phyloP scores from a whole-genome alignment of 2,329 filamentous ascomycete species.

The Aspergillus phoenicis region DNA sequence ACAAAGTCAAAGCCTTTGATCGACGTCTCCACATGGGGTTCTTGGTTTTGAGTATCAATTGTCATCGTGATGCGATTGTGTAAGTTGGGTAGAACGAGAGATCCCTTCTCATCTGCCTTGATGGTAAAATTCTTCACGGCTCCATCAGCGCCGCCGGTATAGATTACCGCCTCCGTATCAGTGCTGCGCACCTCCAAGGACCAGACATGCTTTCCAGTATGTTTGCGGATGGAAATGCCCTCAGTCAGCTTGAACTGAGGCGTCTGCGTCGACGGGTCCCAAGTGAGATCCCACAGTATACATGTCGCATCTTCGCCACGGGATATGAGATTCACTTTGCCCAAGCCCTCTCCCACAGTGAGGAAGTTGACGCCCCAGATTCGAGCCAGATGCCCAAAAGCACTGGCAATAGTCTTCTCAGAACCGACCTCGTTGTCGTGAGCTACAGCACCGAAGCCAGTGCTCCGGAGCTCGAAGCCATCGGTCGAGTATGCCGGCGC shows the following conservation, averaged over 20 bases:
- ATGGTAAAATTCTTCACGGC: slow-evolving; percentile 49
- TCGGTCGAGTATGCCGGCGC: slow-evolving; percentile 41
- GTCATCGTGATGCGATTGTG: slow-evolving; percentile 17
- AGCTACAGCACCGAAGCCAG: slow-evolving; percentile 61
- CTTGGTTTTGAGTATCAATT: slow-evolving; percentile 12
- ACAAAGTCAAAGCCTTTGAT: slow-evolving; percentile 40
- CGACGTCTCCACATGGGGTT: slow-evolving; percentile 18
- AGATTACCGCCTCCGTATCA: slow-evolving; percentile 50
- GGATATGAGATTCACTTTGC: slow-evolving; percentile 63
- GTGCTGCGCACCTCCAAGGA: slow-evolving; percentile 56
- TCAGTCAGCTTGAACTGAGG: slow-evolving; percentile 39
- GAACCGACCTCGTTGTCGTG: slow-evolving; percentile 37
- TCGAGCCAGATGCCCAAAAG: slow-evolving; percentile 83
- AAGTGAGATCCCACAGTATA: slow-evolving; percentile 68
- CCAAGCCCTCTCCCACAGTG: slow-evolving; percentile 25
- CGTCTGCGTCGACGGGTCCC: slow-evolving; percentile 17
- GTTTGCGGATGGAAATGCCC: slow-evolving; percentile 61
- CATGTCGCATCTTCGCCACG: slow-evolving; percentile 83
- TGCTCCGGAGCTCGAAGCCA: slow-evolving; percentile 53
- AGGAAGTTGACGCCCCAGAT: slow-evolving; percentile 85
- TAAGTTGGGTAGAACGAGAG: slow-evolving; percentile 18
- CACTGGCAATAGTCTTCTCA: slow-evolving; percentile 64
- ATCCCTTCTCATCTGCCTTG: slow-evolving; percentile 18
- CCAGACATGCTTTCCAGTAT: slow-evolving; percentile 92
- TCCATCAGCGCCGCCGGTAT: slow-evolving; percentile 85